phyloP scores from a whole-genome alignment of 345 rosid genomes.

The Dovyalis caffra region DNA sequence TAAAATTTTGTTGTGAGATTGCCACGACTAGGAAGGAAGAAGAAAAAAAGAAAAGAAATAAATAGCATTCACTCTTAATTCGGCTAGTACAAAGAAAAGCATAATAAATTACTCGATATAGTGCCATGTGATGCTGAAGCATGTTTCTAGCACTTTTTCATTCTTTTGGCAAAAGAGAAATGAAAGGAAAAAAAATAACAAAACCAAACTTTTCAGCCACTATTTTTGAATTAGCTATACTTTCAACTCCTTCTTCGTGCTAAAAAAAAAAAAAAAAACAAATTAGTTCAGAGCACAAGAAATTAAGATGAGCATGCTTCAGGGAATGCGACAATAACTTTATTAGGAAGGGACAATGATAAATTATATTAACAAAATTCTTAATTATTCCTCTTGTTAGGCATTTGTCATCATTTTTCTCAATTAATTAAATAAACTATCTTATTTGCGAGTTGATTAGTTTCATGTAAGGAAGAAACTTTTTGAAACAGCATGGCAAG shows the following conservation, averaged over 20 bases:
- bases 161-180: background rate
- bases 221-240: background rate
- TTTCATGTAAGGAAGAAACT: background rate
- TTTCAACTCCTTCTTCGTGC: background rate
- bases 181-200: too few species aligned
- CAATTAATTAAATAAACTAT: background rate
- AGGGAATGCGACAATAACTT: background rate
- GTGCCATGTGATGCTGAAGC: background rate
- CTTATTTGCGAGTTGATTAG: background rate
- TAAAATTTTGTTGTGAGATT: too few species aligned
- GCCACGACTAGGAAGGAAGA: too few species aligned
- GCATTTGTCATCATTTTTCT: background rate
- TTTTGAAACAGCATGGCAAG: background rate
- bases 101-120: too few species aligned
- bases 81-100: background rate
- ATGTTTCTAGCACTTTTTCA: background rate
- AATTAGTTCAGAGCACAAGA: background rate
- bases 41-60: too few species aligned
- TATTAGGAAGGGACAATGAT: background rate
- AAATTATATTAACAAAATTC: background rate
- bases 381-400: background rate
- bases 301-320: background rate
- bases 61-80: background rate
- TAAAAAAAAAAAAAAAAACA: background rate
- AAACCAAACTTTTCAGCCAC: slow-evolving; percentile 13